phyloP scores from a whole-genome alignment of 2,329 filamentous ascomycete species.

The Talaromyces sp. region DNA sequence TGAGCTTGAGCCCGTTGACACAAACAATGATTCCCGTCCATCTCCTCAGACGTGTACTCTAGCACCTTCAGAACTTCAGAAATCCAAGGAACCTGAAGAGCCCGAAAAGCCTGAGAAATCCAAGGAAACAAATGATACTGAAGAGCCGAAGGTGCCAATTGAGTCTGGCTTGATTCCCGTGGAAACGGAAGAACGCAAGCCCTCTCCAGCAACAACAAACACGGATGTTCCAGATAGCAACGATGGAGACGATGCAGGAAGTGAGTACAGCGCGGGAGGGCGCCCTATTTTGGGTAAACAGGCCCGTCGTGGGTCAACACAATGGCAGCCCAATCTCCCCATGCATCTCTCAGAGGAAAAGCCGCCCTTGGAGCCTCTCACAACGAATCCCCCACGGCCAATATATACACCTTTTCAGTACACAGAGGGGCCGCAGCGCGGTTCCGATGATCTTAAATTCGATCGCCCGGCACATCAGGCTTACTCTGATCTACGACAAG shows the following conservation, averaged over 20 bases:
- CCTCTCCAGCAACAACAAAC: not conserved
- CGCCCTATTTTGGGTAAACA: constrained; percentile 48
- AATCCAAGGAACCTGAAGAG: no score
- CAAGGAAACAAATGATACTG: constrained; percentile 2
- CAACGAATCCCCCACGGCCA: constrained; percentile 41
- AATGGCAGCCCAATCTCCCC: constrained; percentile 16
- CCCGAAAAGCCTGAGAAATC: no score
- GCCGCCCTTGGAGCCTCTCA: constrained; percentile 31
- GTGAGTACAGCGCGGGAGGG: constrained; percentile 57
- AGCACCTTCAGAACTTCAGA: not conserved
- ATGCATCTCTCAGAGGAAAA: constrained; percentile 22
- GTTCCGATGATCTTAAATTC: constrained; percentile 41
- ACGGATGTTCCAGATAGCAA: constrained; percentile 7
- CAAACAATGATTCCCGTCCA: not conserved
- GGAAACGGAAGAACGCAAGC: constrained; percentile 22
- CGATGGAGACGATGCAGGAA: constrained; percentile 36
- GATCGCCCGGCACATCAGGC: constrained; percentile 49
- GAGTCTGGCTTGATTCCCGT: constrained; percentile 41
- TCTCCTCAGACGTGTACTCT: constrained; percentile 2
- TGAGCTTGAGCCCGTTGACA: constrained; percentile 40
- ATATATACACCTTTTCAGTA: constrained; percentile 52
- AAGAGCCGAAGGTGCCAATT: constrained; percentile 14
- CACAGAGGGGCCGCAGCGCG: constrained; percentile 45
- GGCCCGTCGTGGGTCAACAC: constrained; percentile 14
- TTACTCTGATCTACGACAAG: constrained; percentile 51